Base-by-base conservation (phyloP, 139 green algal genomes). In the Closterium sp. region DNA sequence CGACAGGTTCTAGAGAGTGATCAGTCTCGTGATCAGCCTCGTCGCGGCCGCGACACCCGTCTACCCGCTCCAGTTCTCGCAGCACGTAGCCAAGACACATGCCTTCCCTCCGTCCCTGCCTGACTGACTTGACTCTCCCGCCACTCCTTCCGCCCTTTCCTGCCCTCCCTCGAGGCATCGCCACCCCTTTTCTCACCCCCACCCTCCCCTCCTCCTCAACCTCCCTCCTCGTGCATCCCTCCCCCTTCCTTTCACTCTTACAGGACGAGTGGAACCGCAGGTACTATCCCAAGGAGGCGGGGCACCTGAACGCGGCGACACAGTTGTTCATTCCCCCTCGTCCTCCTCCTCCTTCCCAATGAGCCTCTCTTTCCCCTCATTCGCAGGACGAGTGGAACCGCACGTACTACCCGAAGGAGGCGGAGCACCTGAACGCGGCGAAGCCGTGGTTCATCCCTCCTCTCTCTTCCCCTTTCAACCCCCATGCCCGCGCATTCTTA, bases 361-460 rank as follows among this genome's bases (percentile, higher is more conserved):
- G 19, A 8, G 9, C 2, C 38, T 10, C 38, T 6, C 38, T 66
- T 10, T 66, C 4, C 4, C 4, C 4, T 66, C 38, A 66, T 12
- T 9, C 3, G 4, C 91, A 95, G 87, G 97, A 99, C 95, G 90
- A 96, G 33, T 96, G 97, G 94, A 99, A 99, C 96, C 96, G 92
- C 38, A 98, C 97, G 1, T 99, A 99, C 95, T 99, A 99, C 94
- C 98, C 98, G 34, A 99, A 96, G 31, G 93, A 89, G 10, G 94
- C 93, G 12, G 97, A 99, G 91, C 91, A 96, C 10, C 89, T 94
- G 10, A 97, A 96, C 76, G 91, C 95, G 6, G 94, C 93, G 43
- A 99, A 99, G 95, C 89, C 93, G 31, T 99, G 98, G 97, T 98
- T 88, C 87, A 94, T 99, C 33, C 12, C 3, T 16, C 43, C 9